These are phyloP conservation scores for Leccinum incarnatum DNA, from an alignment of 768 basidiomycete species.

Conservation along the genomic window DNA sequence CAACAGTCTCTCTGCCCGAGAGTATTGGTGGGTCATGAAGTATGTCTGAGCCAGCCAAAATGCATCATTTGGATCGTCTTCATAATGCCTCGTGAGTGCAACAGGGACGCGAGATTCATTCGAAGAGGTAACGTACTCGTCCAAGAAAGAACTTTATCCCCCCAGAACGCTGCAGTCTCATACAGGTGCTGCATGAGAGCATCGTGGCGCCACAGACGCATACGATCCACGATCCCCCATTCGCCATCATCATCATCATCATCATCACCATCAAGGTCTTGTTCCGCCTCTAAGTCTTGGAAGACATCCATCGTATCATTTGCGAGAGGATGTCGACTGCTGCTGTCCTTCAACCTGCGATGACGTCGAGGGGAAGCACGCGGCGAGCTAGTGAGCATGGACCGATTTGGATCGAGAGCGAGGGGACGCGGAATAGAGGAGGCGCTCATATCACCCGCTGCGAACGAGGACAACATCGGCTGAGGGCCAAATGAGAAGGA, in stretches of 20 bases:
- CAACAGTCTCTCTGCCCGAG: constrained; percentile 87
- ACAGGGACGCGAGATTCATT: constrained; percentile 2
- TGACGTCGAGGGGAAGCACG: constrained; percentile 63
- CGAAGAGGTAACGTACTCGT: constrained; percentile 64
- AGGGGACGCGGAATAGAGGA: constrained; percentile 52
- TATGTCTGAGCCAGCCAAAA: constrained; percentile 99
- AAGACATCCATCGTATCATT: constrained; percentile 76
- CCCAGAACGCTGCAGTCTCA: constrained; percentile 97
- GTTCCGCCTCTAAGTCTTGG: constrained; percentile 60
- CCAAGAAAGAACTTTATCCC: constrained; percentile 94
- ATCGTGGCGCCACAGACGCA: constrained; percentile 97
- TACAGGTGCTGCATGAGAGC: constrained; percentile 98
- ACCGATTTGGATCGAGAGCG: constrained; percentile 78
- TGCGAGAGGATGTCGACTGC: constrained; percentile 67
- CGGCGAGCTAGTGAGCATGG: constrained; percentile 72
- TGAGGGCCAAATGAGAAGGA: constrained; percentile 85
- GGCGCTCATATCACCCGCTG: constrained; percentile 61
- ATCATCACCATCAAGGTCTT: constrained; percentile 57
- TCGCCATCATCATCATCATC: constrained; percentile 58
- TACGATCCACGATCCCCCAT: constrained; percentile 90
- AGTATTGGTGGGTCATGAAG: constrained; percentile 94
- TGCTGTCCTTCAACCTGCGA: constrained; percentile 52
- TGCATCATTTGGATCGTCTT: constrained; percentile 95
- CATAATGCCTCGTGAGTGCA: constrained; percentile 2
- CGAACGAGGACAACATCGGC: constrained; percentile 67